Conservation (phyloP, 805 yeast species). For the Saccharomycopsis capsularis region DNA sequence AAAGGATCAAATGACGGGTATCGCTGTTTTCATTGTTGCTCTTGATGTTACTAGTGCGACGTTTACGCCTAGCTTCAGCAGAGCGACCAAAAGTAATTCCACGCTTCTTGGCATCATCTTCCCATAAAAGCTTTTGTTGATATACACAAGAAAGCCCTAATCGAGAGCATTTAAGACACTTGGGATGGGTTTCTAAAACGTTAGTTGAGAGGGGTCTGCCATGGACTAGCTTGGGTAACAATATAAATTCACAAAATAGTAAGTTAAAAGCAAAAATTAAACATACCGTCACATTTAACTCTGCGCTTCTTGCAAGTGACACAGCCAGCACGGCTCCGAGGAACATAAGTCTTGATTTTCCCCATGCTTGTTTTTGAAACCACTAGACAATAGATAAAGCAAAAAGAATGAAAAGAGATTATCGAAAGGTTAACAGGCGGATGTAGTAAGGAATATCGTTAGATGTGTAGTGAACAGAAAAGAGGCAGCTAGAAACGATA, state of each 20-base stretch:
- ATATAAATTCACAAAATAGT: not conserved
- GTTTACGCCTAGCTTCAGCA: conserved; percentile 23
- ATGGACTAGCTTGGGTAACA: no score
- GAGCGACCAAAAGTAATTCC: conserved; percentile 36
- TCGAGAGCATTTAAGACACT: conserved; percentile 29
- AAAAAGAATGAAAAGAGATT: no score
- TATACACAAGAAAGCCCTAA: conserved; percentile 24
- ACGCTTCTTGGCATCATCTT: conserved; percentile 31
- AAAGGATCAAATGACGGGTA: not conserved
- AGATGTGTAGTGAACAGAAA: no score
- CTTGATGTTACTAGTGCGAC: not conserved
- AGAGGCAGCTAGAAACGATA: no score
- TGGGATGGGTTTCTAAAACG: conserved; percentile 28
- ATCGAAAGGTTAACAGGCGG: no score
- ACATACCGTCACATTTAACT: conserved; percentile 38
- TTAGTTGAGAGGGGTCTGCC: no score
- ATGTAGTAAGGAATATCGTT: no score
- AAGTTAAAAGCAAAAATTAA: not conserved
- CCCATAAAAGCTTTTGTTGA: conserved; percentile 28
- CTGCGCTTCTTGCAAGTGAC: conserved; percentile 43
- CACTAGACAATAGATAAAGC: no score
- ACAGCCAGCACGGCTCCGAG: conserved; percentile 40
- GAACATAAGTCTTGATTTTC: conserved; percentile 23
- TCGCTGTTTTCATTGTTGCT: not conserved
- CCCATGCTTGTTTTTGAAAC: conserved; percentile 26